Percentiles rank a stretch among this genome's conserved stretches.
Evolutionary conservation across 2,329 filamentous ascomycete species (phyloP).

Genomic region (Colletotrichum navitas): DNA sequence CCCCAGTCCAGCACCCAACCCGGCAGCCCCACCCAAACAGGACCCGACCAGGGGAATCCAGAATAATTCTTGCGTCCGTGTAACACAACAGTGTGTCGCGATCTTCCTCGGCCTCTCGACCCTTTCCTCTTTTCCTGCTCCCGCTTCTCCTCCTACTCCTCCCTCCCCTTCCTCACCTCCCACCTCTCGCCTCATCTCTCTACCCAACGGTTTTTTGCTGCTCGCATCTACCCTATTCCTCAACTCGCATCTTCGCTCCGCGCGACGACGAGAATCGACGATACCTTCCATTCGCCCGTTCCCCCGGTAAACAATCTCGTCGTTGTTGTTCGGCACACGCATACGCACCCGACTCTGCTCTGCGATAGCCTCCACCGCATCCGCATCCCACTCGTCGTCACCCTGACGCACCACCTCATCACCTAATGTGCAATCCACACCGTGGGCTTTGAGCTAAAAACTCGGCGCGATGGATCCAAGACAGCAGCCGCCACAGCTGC

Average conservation of each 20-base stretch:
- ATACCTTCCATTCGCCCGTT: constrained; percentile 15
- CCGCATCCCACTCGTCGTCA: constrained; percentile 23
- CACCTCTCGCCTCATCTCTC: background rate
- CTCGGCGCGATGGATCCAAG: constrained; percentile 52
- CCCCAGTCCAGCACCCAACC: background rate
- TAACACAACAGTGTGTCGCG: constrained; percentile 43
- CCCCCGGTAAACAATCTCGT: background rate
- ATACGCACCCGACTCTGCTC: background rate
- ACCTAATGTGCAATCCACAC: constrained; percentile 35
- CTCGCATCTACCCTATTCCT: background rate
- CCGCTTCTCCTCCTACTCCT: constrained; percentile 10
- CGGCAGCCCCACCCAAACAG: constrained; percentile 35
- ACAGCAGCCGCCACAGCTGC: constrained; percentile 51
- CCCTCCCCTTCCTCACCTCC: background rate
- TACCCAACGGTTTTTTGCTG: constrained; percentile 10
- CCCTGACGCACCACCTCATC: constrained; percentile 28
- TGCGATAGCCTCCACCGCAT: constrained; percentile 32
- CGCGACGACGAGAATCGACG: constrained; percentile 19
- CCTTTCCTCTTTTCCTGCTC: constrained; percentile 18
- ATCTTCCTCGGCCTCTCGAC: constrained; percentile 32
- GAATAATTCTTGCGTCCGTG: constrained; percentile 43
- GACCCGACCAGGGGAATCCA: constrained; percentile 40
- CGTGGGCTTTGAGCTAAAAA: constrained; percentile 51
- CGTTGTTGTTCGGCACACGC: constrained; percentile 1
- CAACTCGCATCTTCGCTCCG: constrained; percentile 3